These are phyloP conservation scores for Bathelium albidoporum DNA, from an alignment of 495 filamentous ascomycete species.

Conservation along the genomic window DNA sequence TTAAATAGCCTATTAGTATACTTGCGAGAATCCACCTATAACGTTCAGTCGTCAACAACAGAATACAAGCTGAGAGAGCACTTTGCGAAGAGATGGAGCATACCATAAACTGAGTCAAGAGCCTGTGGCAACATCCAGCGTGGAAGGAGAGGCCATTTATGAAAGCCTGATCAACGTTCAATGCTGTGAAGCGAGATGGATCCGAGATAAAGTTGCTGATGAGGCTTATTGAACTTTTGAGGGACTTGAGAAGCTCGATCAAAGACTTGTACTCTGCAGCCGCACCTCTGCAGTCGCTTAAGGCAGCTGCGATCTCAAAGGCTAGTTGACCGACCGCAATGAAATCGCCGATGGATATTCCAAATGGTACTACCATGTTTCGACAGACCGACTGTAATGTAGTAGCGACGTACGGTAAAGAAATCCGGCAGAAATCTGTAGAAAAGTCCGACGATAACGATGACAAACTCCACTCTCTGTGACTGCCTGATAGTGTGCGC, in stretches of 20 bases:
- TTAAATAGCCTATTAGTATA: background rate
- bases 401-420: background rate
- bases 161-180: background rate
- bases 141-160: constrained; percentile 1
- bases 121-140: constrained; percentile 3
- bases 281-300: background rate
- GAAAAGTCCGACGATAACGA: background rate
- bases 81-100: background rate
- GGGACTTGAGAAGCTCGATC: constrained; percentile 5
- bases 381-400: background rate
- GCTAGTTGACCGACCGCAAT: background rate
- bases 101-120: background rate
- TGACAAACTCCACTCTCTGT: background rate
- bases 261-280: constrained; percentile 1
- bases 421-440: background rate
- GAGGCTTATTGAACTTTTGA: constrained; percentile 5
- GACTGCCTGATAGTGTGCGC: background rate
- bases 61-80: background rate
- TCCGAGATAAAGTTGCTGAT: background rate
- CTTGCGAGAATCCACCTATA: background rate
- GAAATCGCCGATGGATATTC: constrained; percentile 1
- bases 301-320: background rate
- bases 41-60: background rate
- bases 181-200: background rate
- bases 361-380: constrained; percentile 1